Percentiles rank a stretch among this genome's conserved stretches.
phyloP scores from a whole-genome alignment of 768 basidiomycete species.

The Cyclocybe aegerita region DNA sequence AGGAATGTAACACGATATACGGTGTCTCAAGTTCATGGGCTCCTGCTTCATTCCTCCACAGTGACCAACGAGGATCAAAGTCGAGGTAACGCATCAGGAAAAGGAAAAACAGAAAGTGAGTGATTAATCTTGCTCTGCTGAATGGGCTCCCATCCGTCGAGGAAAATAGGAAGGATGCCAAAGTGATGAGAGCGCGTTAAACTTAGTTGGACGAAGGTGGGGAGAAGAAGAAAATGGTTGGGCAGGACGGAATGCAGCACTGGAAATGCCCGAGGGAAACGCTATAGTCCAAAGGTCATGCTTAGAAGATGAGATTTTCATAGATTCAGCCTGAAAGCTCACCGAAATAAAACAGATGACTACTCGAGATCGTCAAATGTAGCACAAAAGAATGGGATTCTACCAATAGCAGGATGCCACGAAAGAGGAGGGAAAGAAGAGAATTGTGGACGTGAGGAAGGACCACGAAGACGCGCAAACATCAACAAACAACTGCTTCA shows the following conservation, averaged over 20 bases:
- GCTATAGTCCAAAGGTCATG: no score
- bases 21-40: conserved; percentile 15
- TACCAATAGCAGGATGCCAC: no score
- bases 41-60: conserved; percentile 21
- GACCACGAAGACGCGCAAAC: no score
- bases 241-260: neutral
- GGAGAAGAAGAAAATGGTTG: conserved; percentile 12
- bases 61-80: conserved; percentile 22
- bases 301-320: no score
- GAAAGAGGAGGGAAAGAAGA: no score
- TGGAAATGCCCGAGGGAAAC: no score
- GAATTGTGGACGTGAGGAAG: no score
- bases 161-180: conserved; percentile 65
- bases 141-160: conserved; percentile 80
- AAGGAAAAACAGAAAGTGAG: conserved; percentile 30
- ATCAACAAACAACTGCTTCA: no score
- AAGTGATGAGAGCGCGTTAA: conserved; percentile 73
- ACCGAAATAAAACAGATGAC: no score
- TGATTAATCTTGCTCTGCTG: conserved; percentile 69
- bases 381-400: no score
- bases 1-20: neutral
- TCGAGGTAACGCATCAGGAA: conserved; percentile 38
- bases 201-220: neutral
- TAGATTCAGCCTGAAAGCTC: no score
- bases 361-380: no score